Evolutionary conservation across 306 rosid genomes (phyloP).

Genomic region (Arachis hypogaea): DNA sequence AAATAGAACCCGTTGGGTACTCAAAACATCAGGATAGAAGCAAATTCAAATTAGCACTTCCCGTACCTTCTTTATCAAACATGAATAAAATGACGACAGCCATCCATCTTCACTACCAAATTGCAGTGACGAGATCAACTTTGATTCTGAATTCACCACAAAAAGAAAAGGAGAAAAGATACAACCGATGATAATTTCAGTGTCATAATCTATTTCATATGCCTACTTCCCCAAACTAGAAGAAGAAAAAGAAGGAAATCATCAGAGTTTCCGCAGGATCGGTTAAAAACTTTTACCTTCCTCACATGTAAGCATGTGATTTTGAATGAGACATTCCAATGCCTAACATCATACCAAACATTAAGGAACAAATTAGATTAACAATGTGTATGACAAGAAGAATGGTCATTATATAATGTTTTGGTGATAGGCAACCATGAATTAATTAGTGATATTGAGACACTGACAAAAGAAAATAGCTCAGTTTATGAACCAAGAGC

Average conservation of each 20-base stretch:
- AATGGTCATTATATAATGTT: constrained; percentile 14
- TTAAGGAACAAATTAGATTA: constrained; percentile 35
- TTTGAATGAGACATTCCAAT: constrained; percentile 90
- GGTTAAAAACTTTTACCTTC: constrained; percentile 64
- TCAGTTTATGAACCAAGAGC: background rate
- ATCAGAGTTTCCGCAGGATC: constrained; percentile 16
- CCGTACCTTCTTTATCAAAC: constrained; percentile 85
- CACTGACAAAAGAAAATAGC: constrained; percentile 19
- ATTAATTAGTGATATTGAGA: constrained; percentile 24
- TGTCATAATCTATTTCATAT: constrained; percentile 2
- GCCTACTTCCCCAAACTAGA: constrained; percentile 1
- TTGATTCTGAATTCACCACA: constrained; percentile 66
- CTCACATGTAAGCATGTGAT: constrained; percentile 93
- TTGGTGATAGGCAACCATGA: background rate
- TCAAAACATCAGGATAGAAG: constrained; percentile 26
- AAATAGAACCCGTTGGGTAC: constrained; percentile 3
- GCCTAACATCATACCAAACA: constrained; percentile 63
- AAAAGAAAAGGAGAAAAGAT: constrained; percentile 25
- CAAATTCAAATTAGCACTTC: constrained; percentile 30
- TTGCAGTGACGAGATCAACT: constrained; percentile 80
- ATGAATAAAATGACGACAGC: constrained; percentile 91
- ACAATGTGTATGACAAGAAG: constrained; percentile 5
- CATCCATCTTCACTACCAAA: constrained; percentile 91
- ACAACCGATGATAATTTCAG: constrained; percentile 33
- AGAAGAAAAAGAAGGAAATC: constrained; percentile 9